These are phyloP conservation scores for Amphibolis antarctica DNA, from an alignment of 106 monocot species.

Conservation along the genomic window DNA sequence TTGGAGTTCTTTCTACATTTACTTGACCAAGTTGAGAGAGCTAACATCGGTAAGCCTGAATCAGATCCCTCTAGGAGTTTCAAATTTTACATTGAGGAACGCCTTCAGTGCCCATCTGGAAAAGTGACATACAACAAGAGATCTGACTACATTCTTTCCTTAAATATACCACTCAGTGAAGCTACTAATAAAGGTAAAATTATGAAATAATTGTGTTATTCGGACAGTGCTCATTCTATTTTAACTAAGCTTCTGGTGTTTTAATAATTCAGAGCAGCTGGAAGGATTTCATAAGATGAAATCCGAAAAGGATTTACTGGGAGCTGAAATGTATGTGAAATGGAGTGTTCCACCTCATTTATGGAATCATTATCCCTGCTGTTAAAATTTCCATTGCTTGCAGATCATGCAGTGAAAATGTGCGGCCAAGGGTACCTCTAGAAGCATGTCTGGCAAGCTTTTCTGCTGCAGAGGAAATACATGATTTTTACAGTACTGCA, in stretches of 20 bases:
- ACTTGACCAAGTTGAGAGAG: constrained; percentile 77
- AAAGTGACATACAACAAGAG: constrained; percentile 92
- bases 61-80: constrained; percentile 69
- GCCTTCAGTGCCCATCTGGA: constrained; percentile 84
- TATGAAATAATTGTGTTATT: background rate
- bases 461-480: constrained; percentile 78
- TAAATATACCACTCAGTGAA: constrained; percentile 72
- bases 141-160: constrained; percentile 76
- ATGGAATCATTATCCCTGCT: background rate
- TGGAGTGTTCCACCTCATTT: background rate
- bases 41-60: constrained; percentile 50
- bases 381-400: background rate
- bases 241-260: background rate
- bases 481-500: constrained; percentile 87
- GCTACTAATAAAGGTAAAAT: constrained; percentile 67
- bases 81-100: constrained; percentile 82
- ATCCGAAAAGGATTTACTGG: constrained; percentile 31
- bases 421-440: constrained; percentile 87
- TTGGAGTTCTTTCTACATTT: constrained; percentile 87
- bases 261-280: constrained; percentile 52
- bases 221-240: background rate
- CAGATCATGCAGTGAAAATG: constrained; percentile 60
- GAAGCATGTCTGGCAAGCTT: constrained; percentile 82
- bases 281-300: constrained; percentile 63
- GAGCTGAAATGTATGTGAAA: constrained; percentile 49